Percentiles rank a stretch among this genome's conserved stretches.
phyloP scores from a whole-genome alignment of 768 basidiomycete species.

The Agrocybe chaxingu region DNA sequence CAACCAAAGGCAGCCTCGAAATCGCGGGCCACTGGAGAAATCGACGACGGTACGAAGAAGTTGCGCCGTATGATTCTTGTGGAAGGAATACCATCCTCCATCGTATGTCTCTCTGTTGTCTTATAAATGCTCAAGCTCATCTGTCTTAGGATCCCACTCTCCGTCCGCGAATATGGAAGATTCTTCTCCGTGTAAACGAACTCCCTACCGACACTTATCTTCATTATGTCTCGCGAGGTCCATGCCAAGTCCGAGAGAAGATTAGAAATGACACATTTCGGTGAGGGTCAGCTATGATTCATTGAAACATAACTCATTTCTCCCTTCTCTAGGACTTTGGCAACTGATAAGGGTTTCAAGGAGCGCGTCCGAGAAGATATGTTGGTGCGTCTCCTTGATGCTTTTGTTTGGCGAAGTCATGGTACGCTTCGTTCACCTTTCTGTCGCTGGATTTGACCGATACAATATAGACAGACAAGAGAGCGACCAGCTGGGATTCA shows the following conservation, averaged over 20 bases:
- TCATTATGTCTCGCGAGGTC: constrained; percentile 76
- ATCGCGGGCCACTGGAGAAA: constrained; percentile 56
- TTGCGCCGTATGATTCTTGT: constrained; percentile 84
- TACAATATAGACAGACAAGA: constrained; percentile 64
- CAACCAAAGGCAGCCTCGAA: constrained; percentile 66
- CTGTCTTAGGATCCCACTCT: constrained; percentile 67
- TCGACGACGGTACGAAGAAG: constrained; percentile 82
- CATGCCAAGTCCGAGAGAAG: constrained; percentile 86
- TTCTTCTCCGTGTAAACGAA: constrained; percentile 79
- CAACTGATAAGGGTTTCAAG: constrained; percentile 97
- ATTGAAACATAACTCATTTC: background rate
- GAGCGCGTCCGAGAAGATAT: constrained; percentile 95
- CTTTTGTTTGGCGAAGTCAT: constrained; percentile 95
- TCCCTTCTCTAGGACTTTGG: constrained; percentile 62
- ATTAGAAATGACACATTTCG: constrained; percentile 97
- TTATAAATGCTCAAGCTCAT: background rate
- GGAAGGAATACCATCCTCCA: constrained; percentile 81
- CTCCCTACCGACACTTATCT: constrained; percentile 75
- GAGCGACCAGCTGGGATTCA: constrained; percentile 78
- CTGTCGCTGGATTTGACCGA: background rate
- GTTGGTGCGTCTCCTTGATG: constrained; percentile 94
- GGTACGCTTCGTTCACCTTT: constrained; percentile 40
- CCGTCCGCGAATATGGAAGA: constrained; percentile 93
- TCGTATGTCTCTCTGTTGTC: constrained; percentile 42
- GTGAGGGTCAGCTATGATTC: constrained; percentile 32